A percentile compares a stretch with the other conserved stretches of the same genome.
Conservation (phyloP, 805 yeast species). For the Lipomyces yamanashiensis region DNA sequence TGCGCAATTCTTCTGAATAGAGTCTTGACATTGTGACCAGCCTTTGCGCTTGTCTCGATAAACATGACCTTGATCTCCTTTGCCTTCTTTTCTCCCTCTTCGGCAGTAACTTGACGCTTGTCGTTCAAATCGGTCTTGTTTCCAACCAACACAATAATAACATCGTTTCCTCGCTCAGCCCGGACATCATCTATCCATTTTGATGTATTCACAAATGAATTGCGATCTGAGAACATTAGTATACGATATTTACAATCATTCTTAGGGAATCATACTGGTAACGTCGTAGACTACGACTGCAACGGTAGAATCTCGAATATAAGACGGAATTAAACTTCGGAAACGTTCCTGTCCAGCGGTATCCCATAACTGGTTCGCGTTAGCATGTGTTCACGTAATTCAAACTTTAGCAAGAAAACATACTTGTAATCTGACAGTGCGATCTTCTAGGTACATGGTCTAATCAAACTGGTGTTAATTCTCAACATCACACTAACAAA, state of each 20-base stretch:
- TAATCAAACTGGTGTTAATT: constrained; percentile 21
- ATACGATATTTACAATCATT: not conserved
- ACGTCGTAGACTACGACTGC: constrained; percentile 96
- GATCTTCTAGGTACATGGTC: constrained; percentile 94
- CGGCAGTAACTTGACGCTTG: constrained; percentile 81
- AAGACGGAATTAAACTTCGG: constrained; percentile 91
- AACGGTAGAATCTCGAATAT: constrained; percentile 94
- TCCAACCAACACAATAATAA: constrained; percentile 87
- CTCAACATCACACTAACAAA: not conserved
- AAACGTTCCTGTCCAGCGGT: constrained; percentile 89
- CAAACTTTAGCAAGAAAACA: not conserved
- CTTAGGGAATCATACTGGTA: constrained; percentile 58
- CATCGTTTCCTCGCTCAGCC: constrained; percentile 88
- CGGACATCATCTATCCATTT: constrained; percentile 96
- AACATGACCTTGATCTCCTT: constrained; percentile 75
- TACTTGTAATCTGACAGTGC: constrained; percentile 84
- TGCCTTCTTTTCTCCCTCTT: constrained; percentile 86
- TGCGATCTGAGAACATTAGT: constrained; percentile 45
- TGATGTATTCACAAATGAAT: constrained; percentile 79
- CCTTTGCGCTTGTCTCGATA: constrained; percentile 93
- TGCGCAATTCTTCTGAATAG: constrained; percentile 90
- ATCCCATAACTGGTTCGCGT: constrained; percentile 74
- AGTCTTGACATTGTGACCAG: constrained; percentile 89
- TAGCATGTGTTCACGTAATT: not conserved
- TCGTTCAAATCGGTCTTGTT: constrained; percentile 85